Conservation (phyloP, 139 green algal species). For the Closterium sp. region DNA sequence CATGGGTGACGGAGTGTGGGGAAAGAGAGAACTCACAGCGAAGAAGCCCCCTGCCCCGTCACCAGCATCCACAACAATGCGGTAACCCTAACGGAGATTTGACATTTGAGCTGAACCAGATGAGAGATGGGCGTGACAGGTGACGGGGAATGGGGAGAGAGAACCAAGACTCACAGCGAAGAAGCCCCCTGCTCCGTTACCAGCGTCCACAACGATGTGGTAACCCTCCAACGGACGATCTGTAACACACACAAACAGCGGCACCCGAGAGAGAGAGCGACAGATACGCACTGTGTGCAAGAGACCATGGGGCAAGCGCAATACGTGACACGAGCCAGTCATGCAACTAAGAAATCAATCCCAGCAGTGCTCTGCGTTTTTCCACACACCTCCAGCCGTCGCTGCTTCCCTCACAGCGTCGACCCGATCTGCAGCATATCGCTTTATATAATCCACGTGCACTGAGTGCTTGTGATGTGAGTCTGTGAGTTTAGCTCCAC, state of each 20-base stretch:
- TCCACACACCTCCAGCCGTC: no score
- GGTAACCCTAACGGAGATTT: constrained; percentile 47
- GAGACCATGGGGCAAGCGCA: no score
- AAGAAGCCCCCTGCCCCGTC: constrained; percentile 90
- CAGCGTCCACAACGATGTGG: constrained; percentile 69
- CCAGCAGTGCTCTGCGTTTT: no score
- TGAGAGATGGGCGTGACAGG: no score
- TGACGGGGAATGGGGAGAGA: background rate
- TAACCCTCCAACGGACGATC: constrained; percentile 44
- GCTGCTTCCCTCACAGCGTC: constrained; percentile 28
- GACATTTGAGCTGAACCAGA: no score
- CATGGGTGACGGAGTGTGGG: no score
- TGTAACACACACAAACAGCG: constrained; percentile 8
- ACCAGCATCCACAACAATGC: constrained; percentile 72
- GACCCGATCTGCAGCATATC: constrained; percentile 27
- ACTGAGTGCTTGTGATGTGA: background rate
- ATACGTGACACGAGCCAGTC: no score
- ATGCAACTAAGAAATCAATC: no score
- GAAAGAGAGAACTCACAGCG: constrained; percentile 47
- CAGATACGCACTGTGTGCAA: no score
- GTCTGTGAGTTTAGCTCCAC: background rate
- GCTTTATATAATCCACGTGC: constrained; percentile 29
- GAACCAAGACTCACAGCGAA: constrained; percentile 66
- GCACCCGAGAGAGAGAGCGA: no score
- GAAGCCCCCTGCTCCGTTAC: constrained; percentile 87